Evolutionary conservation across 1,139 yeast species (phyloP).

Genomic region (Spathaspora sp.): DNA sequence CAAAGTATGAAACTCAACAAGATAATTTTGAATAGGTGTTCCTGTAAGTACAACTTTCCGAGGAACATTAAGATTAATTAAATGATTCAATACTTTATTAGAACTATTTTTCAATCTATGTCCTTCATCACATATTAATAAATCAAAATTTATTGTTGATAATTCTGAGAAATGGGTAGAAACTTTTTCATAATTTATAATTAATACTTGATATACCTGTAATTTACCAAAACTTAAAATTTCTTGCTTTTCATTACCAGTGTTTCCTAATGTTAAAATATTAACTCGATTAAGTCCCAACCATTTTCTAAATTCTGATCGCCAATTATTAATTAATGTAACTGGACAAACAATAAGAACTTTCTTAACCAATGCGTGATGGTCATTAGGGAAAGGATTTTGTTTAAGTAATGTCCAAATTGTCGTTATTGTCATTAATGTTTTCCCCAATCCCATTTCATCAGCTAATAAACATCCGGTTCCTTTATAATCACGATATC

Average conservation of each 20-base stretch:
- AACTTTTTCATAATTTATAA: slow-evolving; percentile 86
- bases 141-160: slow-evolving; percentile 53
- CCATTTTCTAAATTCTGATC: slow-evolving; percentile 87
- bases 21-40: slow-evolving; percentile 93
- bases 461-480: slow-evolving; percentile 87
- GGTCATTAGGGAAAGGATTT: slow-evolving; percentile 48
- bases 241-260: slow-evolving; percentile 57
- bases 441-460: slow-evolving; percentile 97
- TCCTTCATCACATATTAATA: slow-evolving; percentile 93
- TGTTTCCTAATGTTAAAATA: slow-evolving; percentile 53
- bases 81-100: slow-evolving; percentile 67
- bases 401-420: slow-evolving; percentile 85
- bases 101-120: slow-evolving; percentile 74
- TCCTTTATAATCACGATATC: slow-evolving; percentile 51
- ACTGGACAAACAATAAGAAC: slow-evolving; percentile 89
- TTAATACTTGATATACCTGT: slow-evolving; percentile 75
- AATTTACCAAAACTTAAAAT: slow-evolving; percentile 63
- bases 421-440: slow-evolving; percentile 78
- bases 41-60: slow-evolving; percentile 75
- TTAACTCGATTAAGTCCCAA: slow-evolving; percentile 64
- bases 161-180: slow-evolving; percentile 58
- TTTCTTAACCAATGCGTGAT: slow-evolving; percentile 47
- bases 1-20: slow-evolving; percentile 78
- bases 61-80: slow-evolving; percentile 55
- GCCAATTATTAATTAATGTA: slow-evolving; percentile 86